phyloP scores from a whole-genome alignment of 164 flowering plant species.

The Buxus sempervirens region DNA sequence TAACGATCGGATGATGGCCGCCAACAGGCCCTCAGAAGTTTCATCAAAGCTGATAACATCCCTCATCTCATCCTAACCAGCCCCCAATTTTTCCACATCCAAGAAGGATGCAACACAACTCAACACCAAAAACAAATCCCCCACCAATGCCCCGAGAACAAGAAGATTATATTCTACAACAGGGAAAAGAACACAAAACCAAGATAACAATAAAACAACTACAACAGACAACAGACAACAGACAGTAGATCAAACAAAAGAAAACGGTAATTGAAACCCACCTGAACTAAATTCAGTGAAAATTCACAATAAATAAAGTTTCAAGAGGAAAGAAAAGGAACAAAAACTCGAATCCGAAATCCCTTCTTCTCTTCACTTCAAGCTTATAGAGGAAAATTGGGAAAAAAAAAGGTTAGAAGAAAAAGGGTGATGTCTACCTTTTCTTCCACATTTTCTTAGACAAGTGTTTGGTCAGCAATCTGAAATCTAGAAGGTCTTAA shows the following conservation, averaged over 20 bases:
- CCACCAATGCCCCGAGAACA: not conserved
- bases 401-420: not conserved
- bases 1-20: slow-evolving; percentile 51
- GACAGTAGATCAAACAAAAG: not conserved
- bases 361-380: too few relatives aligned
- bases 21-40: slow-evolving; percentile 64
- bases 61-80: slow-evolving; percentile 69
- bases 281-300: too few relatives aligned
- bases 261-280: too few relatives aligned
- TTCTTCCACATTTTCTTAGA: slow-evolving; percentile 8
- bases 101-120: slow-evolving; percentile 17
- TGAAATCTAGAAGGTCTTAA: slow-evolving; percentile 13
- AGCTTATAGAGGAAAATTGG: not conserved
- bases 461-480: slow-evolving; percentile 12
- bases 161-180: not conserved
- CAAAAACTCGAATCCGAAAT: too few relatives aligned
- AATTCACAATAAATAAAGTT: too few relatives aligned
- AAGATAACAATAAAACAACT: too few relatives aligned
- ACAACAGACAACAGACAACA: too few relatives aligned
- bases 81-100: slow-evolving; percentile 47
- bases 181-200: not conserved
- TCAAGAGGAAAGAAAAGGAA: too few relatives aligned
- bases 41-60: slow-evolving; percentile 70
- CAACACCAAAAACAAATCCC: slow-evolving; percentile 7
- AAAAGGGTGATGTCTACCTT: slow-evolving; percentile 12